Base-by-base conservation (phyloP, 768 basidiomycete genomes). In the Suillus hirtellus region DNA sequence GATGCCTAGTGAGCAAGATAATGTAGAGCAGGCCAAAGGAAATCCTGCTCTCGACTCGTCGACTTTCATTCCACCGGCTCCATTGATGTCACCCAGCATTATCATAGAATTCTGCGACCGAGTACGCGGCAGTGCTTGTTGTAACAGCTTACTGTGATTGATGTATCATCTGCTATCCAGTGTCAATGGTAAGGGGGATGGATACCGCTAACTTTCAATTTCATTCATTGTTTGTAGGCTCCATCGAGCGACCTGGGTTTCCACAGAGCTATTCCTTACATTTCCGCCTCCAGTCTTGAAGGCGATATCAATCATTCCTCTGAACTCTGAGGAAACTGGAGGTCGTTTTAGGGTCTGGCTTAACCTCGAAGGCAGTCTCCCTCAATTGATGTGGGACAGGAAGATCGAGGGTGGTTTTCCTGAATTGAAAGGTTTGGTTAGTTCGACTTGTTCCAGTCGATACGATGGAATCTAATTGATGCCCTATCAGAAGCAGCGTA, bases 341-440 rank as follows among this genome's bases (percentile, higher is more conserved):
- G 96, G 96, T 47, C 82, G 95, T 50, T 98, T 98, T 75, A 86
- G 96, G 21, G 87, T 97, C 27, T 98, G 96, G 96, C 75, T 97
- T 42, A 83, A 79, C 24, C 68, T 75, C 4, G 73, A 75, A 19
- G 68, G 73, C 46, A 67, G 40, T 47, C 12, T 70, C 19, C 80
- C 86, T 35, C 65, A 75, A 53, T 74, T 95, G 63, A 71, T 93
- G 17, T 97, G 96, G 95, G 95, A 97, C 74, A 80, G 96, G 65
- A 98, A 98, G 71, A 77, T 86, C 27, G 92, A 96, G 73, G 93
- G 92, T 46, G 91, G 93, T 2, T 98, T 98, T 71, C 96, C 96
- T 0, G 96, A 97, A 76, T 78, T 95, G 65, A 96, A 94, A 75
- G 80, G 84, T 27, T 78, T 95, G 71, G 93, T 93, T 71, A 72